Base-by-base conservation (phyloP, 1,284 basidiomycete species). In the Malassezia slooffiae region DNA sequence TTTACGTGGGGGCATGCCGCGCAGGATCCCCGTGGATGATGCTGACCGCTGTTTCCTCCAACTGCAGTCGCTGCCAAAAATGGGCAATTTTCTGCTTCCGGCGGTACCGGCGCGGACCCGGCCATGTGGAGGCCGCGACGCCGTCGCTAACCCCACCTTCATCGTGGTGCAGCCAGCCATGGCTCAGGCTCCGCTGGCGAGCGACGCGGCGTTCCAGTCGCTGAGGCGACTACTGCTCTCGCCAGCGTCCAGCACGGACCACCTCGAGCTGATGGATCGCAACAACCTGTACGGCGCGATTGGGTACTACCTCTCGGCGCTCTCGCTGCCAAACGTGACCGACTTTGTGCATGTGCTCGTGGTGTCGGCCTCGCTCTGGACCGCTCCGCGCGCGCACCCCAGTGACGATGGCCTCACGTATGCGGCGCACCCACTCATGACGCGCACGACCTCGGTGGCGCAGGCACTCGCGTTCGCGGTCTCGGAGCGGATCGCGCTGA, bases 251-350 rank as follows among this genome's bases (percentile, higher is more conserved):
- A 64, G 61, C 26, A 53, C 57, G 3, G 47, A 55, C 33, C 58
- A 58, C 28, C 48, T 67, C 29, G 54, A 57, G 12, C 41, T 65
- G 16, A 53, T 67, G 28, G 57, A 56, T 4, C 45, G 60, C 5
- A 38, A 44, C 32, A 52, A 55, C 0, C 55, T 67, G 8, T 64
- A 57, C 28, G 54, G 60, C n/a, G 52, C 62, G 38, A 60, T 67
- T 40, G 57, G 57, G 11, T 53, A 55, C 48, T 67, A 62, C 37
- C 33, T 64, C 9, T 53, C 59, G 23, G 56, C 55, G 27, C 43
- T 67, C 28, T 46, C 57, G 38, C 37, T 53, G 21, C 50, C 54
- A 6, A 54, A 58, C 29, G 43, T 60, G 5, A 35, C 47, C 23
- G 55, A 64, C 6, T 64, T 67, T 38, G 50, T 50, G 19, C 43